Conservation (phyloP, 2,329 filamentous ascomycete genomes). For the Epichloe scottii region DNA sequence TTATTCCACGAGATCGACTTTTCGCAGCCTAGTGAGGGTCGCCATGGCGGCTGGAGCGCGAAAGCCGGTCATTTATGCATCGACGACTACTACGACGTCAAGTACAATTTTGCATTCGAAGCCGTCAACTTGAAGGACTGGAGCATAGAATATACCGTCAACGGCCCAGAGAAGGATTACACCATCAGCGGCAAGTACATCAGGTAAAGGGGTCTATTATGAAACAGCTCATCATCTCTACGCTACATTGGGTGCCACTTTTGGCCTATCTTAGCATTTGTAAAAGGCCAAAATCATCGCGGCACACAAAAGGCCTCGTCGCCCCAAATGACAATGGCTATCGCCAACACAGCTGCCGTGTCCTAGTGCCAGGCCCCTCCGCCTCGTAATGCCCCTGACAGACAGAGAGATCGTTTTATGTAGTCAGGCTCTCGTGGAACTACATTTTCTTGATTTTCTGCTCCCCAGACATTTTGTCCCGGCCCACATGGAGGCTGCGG, state of each 20-base stretch:
- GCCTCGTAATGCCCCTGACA: not conserved
- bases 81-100: conserved; percentile 58
- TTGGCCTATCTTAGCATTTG: too few relatives aligned
- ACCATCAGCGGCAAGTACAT: conserved; percentile 42
- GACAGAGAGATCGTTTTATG: not conserved
- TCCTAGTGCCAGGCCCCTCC: not conserved
- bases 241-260: not conserved
- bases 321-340: not conserved
- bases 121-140: conserved; percentile 45
- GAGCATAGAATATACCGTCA: conserved; percentile 51
- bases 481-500: not conserved
- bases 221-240: not conserved
- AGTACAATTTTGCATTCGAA: conserved; percentile 53
- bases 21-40: conserved; percentile 19
- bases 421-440: not conserved
- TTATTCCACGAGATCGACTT: conserved; percentile 67
- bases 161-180: conserved; percentile 65
- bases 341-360: not conserved
- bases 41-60: conserved; percentile 43
- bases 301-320: not conserved
- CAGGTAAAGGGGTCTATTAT: conserved; percentile 15
- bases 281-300: too few relatives aligned
- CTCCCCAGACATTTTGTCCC: too few relatives aligned
- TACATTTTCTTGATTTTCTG: not conserved
- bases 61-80: conserved; percentile 58